phyloP scores from a whole-genome alignment of 148 eudicot genomes.

The Nepenthes mirabilis region DNA sequence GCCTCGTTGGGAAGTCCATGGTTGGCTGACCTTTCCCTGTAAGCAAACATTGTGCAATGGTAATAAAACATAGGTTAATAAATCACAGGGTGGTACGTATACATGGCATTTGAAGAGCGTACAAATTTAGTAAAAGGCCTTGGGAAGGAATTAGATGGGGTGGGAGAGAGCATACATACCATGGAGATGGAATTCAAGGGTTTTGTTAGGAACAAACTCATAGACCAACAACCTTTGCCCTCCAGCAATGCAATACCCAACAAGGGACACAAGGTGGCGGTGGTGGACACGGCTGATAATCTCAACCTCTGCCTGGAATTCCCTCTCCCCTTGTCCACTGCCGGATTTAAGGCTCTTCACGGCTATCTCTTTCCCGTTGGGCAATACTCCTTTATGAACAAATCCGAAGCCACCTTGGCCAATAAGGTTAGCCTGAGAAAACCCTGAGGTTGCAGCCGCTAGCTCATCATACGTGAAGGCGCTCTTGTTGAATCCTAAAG shows the following conservation, averaged over 20 bases:
- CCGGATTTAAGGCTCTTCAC: conserved; percentile 4
- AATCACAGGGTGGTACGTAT: background rate
- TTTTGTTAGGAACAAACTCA: too few species aligned
- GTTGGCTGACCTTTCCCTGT: conserved; percentile 14
- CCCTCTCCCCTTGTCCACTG: conserved; percentile 4
- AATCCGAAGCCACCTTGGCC: conserved; percentile 30
- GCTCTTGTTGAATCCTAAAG: conserved; percentile 16
- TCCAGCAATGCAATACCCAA: conserved; percentile 6
- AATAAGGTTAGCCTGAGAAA: conserved; percentile 10
- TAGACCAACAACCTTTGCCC: background rate
- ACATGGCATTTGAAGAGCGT: background rate
- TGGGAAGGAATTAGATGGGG: background rate
- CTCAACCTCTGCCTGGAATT: conserved; percentile 1
- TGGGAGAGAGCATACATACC: background rate
- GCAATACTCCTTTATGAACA: conserved; percentile 19
- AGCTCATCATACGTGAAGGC: conserved; percentile 21
- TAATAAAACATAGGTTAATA: background rate
- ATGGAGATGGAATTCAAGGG: conserved; percentile 3
- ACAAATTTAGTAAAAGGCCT: too few species aligned
- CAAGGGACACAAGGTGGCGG: too few species aligned
- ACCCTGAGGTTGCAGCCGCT: conserved; percentile 12
- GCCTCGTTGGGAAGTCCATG: conserved; percentile 21
- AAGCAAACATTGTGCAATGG: background rate
- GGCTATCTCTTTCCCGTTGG: conserved; percentile 10
- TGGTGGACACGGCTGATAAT: too few species aligned